Percentiles rank a stretch among this genome's conserved stretches.
These are phyloP conservation scores for Melampsora allii-populina DNA, from an alignment of 1,284 basidiomycete genomes.

Conservation along the genomic window DNA sequence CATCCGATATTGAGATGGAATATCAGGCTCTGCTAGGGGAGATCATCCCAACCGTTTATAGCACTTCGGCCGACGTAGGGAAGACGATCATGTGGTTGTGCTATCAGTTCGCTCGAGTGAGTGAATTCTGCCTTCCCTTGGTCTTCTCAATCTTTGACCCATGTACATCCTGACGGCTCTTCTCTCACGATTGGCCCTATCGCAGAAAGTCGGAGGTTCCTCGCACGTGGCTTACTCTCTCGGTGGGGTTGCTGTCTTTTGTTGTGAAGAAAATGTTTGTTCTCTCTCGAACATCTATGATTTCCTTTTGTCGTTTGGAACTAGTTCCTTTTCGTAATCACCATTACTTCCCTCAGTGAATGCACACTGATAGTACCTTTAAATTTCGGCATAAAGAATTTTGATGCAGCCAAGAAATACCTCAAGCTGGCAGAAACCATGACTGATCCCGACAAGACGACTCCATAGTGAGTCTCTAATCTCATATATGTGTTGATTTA, in stretches of 20 bases:
- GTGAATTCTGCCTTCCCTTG: neutral
- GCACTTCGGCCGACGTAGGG: neutral
- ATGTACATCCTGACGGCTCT: neutral
- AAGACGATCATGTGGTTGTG: neutral
- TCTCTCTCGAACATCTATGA: neutral
- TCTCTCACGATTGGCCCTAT: neutral
- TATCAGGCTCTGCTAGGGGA: neutral
- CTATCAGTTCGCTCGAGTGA: neutral
- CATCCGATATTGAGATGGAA: neutral
- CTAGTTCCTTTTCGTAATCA: neutral
- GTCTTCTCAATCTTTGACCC: neutral
- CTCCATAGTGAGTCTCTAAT: neutral
- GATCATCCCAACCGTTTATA: neutral
- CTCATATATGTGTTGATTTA: neutral
- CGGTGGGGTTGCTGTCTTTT: neutral
- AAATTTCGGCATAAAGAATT: neutral
- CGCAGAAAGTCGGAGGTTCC: neutral
- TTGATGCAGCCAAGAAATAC: neutral
- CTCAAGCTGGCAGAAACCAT: neutral
- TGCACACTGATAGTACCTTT: too few relatives aligned
- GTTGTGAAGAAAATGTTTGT: neutral
- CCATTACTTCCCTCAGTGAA: too few relatives aligned
- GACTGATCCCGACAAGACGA: neutral
- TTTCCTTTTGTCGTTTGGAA: neutral
- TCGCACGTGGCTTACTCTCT: neutral